Evolutionary conservation across 2,329 filamentous ascomycete species (phyloP).

Genomic region (Claviceps capensis): DNA sequence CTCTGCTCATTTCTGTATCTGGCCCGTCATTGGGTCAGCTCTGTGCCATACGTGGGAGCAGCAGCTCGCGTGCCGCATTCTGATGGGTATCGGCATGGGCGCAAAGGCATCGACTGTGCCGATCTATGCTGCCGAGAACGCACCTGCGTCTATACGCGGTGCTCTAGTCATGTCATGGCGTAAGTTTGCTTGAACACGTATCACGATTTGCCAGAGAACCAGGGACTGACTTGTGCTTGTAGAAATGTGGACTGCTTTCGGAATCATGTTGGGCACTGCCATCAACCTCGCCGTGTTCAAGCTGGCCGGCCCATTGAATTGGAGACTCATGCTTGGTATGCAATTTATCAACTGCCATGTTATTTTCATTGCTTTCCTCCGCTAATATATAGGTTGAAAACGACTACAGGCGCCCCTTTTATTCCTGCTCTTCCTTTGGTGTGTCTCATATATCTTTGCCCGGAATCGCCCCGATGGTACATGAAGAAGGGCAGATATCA

Average conservation of each 20-base stretch:
- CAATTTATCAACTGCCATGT: neutral
- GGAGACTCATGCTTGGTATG: constrained; percentile 33
- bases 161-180: constrained; percentile 74
- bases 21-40: constrained; percentile 42
- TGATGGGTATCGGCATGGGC: constrained; percentile 56
- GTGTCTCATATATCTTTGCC: constrained; percentile 44
- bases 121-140: constrained; percentile 63
- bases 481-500: constrained; percentile 50
- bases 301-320: constrained; percentile 15
- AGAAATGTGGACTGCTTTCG: constrained; percentile 52
- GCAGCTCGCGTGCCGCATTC: constrained; percentile 50
- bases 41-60: constrained; percentile 53
- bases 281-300: constrained; percentile 20
- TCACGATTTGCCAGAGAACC: constrained; percentile 15
- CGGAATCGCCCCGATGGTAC: constrained; percentile 49
- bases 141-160: constrained; percentile 55
- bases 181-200: constrained; percentile 31
- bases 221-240: neutral
- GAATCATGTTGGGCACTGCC: constrained; percentile 30
- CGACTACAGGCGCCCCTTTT: constrained; percentile 36
- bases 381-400: neutral
- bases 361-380: fast-evolving
- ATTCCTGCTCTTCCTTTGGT: constrained; percentile 41
- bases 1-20: constrained; percentile 32
- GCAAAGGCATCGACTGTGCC: constrained; percentile 48